Conservation (phyloP, 2,329 filamentous ascomycete species). For the Diatrype stigma region DNA sequence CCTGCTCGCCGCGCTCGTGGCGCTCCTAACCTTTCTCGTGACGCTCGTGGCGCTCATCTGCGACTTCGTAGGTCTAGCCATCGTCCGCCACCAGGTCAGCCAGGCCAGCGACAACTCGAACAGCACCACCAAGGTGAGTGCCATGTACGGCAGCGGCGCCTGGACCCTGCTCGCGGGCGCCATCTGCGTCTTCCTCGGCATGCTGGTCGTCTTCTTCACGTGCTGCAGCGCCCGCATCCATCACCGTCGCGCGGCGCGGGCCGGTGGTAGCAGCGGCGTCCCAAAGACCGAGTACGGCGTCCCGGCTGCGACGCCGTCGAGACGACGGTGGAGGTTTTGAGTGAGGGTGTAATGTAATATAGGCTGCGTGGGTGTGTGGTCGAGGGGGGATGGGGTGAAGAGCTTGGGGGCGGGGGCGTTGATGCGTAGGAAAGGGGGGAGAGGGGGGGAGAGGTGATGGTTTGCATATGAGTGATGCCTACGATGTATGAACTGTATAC, state of each 20-base stretch:
- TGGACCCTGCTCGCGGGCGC: constrained; percentile 58
- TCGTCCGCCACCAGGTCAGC: constrained; percentile 25
- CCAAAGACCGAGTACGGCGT: constrained; percentile 26
- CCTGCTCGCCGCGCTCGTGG: constrained; percentile 33
- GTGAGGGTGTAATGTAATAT: constrained; percentile 5
- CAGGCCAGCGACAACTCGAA: constrained; percentile 11
- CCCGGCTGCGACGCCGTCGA: constrained; percentile 6
- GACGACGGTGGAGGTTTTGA: constrained; percentile 1
- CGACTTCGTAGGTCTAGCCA: constrained; percentile 40
- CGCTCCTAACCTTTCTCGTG: constrained; percentile 37
- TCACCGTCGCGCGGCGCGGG: constrained; percentile 28
- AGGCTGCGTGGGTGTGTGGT: neutral
- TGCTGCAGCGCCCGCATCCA: constrained; percentile 52
- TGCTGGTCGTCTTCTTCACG: constrained; percentile 55
- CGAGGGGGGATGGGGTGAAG: too few relatives aligned
- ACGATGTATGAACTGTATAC: too few relatives aligned
- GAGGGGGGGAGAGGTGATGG: too few relatives aligned
- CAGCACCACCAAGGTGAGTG: constrained; percentile 19
- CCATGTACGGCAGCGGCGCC: constrained; percentile 49
- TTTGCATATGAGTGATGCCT: too few relatives aligned
- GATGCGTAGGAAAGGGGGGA: too few relatives aligned
- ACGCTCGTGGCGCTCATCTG: constrained; percentile 37
- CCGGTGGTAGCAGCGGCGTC: too few relatives aligned
- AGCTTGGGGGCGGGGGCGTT: too few relatives aligned
- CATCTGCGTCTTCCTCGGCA: constrained; percentile 50